Percentiles rank a stretch among this genome's conserved stretches.
These are phyloP conservation scores for Sclerotiophoma versabilis DNA, from an alignment of 2,329 filamentous ascomycete species.

Conservation along the genomic window DNA sequence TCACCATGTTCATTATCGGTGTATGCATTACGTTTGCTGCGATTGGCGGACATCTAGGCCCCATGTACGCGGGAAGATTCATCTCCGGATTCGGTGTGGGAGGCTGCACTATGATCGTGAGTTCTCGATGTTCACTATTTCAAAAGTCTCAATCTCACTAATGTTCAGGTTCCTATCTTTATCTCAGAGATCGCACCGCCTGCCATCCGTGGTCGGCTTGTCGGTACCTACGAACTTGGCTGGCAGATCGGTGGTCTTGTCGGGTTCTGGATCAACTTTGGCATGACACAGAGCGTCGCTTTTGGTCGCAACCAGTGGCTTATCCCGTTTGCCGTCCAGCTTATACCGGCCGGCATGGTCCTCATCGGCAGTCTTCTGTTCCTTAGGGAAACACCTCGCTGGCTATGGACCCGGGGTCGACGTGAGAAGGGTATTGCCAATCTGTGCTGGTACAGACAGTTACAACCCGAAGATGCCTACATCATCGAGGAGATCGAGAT, in stretches of 20 bases:
- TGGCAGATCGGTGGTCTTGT: conserved; percentile 56
- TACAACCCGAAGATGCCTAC: conserved; percentile 66
- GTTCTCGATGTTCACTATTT: conserved; percentile 33
- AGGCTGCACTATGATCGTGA: conserved; percentile 45
- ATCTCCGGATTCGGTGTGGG: conserved; percentile 65
- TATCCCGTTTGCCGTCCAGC: conserved; percentile 66
- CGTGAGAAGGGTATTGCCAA: conserved; percentile 53
- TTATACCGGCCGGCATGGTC: conserved; percentile 70
- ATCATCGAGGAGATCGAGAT: conserved; percentile 76
- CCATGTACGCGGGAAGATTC: conserved; percentile 65
- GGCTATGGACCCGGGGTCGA: conserved; percentile 52
- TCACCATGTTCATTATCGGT: conserved; percentile 69
- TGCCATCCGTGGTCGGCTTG: conserved; percentile 64
- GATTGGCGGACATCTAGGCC: conserved; percentile 57
- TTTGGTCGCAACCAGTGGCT: conserved; percentile 55
- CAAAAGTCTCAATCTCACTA: neutral
- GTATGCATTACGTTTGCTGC: conserved; percentile 73
- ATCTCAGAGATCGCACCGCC: conserved; percentile 66
- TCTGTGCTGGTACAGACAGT: conserved; percentile 69
- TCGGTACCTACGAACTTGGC: conserved; percentile 57
- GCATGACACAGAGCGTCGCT: conserved; percentile 53
- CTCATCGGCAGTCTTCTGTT: conserved; percentile 51
- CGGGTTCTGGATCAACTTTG: conserved; percentile 58
- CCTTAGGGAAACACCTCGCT: conserved; percentile 54
- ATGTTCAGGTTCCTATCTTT: conserved; percentile 66